A percentile compares a stretch with the other conserved stretches of the same genome.
These are phyloP conservation scores for Mucor racemosus DNA, from an alignment of 371 early-diverging fungal genomes.

Conservation along the genomic window DNA sequence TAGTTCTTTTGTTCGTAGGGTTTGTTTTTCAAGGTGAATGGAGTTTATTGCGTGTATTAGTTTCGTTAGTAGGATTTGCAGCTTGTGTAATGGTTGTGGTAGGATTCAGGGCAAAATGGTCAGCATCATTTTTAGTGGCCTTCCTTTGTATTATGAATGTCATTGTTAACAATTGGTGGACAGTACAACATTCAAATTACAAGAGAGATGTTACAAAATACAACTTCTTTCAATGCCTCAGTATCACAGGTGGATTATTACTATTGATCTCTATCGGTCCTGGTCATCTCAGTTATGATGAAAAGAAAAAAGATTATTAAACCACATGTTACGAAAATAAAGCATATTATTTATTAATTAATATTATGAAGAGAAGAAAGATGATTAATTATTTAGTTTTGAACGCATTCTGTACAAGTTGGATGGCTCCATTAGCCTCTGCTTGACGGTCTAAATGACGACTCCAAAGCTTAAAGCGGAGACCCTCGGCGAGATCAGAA, in stretches of 20 bases:
- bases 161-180: constrained; percentile 94
- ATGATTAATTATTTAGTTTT: constrained; percentile 22
- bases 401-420: constrained; percentile 25
- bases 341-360: neutral
- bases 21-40: constrained; percentile 86
- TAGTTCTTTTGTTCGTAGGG: constrained; percentile 86
- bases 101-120: constrained; percentile 95
- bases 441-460: constrained; percentile 21
- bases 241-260: constrained; percentile 92
- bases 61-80: constrained; percentile 72
- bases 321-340: neutral
- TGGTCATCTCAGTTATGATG: constrained; percentile 89
- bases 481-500: constrained; percentile 16
- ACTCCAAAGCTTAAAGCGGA: constrained; percentile 23
- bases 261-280: constrained; percentile 89
- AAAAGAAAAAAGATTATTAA: constrained; percentile 71
- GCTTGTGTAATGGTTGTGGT: constrained; percentile 92
- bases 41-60: constrained; percentile 64
- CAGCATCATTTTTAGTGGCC: constrained; percentile 87
- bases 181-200: constrained; percentile 70
- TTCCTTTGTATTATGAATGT: constrained; percentile 86
- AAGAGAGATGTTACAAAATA: constrained; percentile 91
- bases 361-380: neutral
- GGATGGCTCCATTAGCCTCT: constrained; percentile 13
- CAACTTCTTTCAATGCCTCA: constrained; percentile 96